phyloP scores from a whole-genome alignment of 306 rosid species.

The Crotalaria pallida region DNA sequence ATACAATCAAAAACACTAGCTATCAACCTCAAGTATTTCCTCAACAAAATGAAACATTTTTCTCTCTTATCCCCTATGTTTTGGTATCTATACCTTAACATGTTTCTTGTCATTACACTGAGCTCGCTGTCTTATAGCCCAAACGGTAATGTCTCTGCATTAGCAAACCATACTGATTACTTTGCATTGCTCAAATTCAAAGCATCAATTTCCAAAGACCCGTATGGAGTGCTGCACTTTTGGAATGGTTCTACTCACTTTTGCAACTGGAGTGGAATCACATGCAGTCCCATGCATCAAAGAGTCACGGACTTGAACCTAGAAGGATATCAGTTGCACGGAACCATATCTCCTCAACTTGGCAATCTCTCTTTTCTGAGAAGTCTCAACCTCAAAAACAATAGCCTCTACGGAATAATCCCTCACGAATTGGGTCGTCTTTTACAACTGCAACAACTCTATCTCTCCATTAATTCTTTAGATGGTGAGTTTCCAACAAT shows the following conservation, averaged over 20 bases:
- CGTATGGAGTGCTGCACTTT: background rate
- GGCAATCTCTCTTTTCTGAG: conserved; percentile 32
- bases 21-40: background rate
- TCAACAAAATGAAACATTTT: background rate
- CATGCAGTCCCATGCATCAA: conserved; percentile 18
- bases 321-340: background rate
- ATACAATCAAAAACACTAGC: too few relatives aligned
- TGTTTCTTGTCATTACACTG: background rate
- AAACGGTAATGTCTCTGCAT: background rate
- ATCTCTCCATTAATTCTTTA: conserved; percentile 1
- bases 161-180: background rate
- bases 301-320: conserved; percentile 18
- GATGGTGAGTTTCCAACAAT: conserved; percentile 16
- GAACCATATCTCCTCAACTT: conserved; percentile 23
- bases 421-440: conserved; percentile 16
- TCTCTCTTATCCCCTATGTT: background rate
- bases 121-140: background rate
- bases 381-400: background rate
- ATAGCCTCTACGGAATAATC: background rate
- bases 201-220: conserved; percentile 15
- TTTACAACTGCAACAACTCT: background rate
- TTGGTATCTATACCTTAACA: background rate
- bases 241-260: conserved; percentile 31
- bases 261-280: conserved; percentile 36
- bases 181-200: conserved; percentile 29